Base-by-base conservation (phyloP, 257 asterid genomes). In the Solanum chilense region DNA sequence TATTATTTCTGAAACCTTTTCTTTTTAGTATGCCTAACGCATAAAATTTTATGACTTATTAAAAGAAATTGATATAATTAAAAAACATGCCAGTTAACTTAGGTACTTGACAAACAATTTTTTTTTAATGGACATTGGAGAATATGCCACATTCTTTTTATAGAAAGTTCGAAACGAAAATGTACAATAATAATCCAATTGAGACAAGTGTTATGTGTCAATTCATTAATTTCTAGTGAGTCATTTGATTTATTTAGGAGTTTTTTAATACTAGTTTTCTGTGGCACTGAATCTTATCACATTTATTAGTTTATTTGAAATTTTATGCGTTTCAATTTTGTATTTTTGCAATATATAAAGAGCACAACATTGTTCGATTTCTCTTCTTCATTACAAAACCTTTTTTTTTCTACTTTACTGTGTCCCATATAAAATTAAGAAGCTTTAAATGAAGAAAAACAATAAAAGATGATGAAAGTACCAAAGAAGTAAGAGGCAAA, bases 31-130 rank as follows among this genome's bases (percentile, higher is more conserved):
- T 49, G 9, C 21, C 3, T 49, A 49, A 49, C 6, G 9, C 60
- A 3, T 52, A 21, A 52, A 16, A 16, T 52, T 49, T 49, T 52
- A 52, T 52, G 60, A 52, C 60, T 52, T 52, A 16, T 52, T 18
- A 52, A 52, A 11, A 18, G 11, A 0, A 18, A 52, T 52, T 6
- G 11, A 52, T 52, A 18, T 18, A 18, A 52, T 18, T 18, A 52
- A 52, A 52, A 8, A 2, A 25, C 12, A 6, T 25, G 18, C 1
- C 4, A 52, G n/a, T 56, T 20, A 7, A 3, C 25, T 20, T 56
- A 56, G 3, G 1, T 7, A 20, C 5, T 56, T 56, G 7, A n/a
- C n/a, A n/a, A n/a, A n/a, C n/a, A n/a, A 35, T 0, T 35, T 4
- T 35, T 33, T 35, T 35, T 35, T 37, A 37, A 56, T 56, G 25